Conservation (phyloP, 108 stramenopile species). For the Nitzschia sp. region DNA sequence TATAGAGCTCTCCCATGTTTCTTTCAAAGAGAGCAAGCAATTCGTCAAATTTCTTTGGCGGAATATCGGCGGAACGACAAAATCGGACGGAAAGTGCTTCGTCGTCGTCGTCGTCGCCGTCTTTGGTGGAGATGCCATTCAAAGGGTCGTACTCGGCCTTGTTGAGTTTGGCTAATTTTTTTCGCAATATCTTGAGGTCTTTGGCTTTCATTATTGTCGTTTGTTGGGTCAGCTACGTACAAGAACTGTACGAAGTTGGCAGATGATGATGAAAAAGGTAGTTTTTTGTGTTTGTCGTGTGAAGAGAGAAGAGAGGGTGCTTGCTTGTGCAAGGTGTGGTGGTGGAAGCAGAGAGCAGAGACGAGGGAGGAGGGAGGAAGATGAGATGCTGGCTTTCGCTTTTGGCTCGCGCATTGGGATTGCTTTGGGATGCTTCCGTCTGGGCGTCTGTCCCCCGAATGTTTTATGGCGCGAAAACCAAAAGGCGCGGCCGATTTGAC, state of each 20-base stretch:
- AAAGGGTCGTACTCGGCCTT: constrained; percentile 21
- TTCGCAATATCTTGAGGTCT: constrained; percentile 34
- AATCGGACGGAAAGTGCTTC: constrained; percentile 8
- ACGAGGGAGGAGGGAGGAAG: neutral
- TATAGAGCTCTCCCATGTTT: constrained; percentile 79
- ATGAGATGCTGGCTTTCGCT: neutral
- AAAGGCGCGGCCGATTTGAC: neutral
- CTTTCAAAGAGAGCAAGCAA: constrained; percentile 57
- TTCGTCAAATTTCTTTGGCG: constrained; percentile 10
- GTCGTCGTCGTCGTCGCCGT: neutral
- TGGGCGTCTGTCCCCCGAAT: no score
- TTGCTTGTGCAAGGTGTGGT: no score
- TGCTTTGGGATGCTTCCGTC: no score
- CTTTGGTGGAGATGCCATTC: neutral
- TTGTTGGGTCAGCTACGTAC: no score
- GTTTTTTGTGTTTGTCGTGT: no score
- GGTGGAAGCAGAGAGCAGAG: neutral
- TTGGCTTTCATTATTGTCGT: constrained; percentile 40
- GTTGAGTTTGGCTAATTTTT: constrained; percentile 17
- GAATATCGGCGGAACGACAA: neutral
- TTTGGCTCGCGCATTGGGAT: no score
- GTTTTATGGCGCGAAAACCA: no score
- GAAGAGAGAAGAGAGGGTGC: no score
- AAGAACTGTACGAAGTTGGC: no score
- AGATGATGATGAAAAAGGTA: no score